These are phyloP conservation scores for Albophoma yamanashiensis DNA, from an alignment of 2,329 filamentous ascomycete genomes.

Conservation along the genomic window DNA sequence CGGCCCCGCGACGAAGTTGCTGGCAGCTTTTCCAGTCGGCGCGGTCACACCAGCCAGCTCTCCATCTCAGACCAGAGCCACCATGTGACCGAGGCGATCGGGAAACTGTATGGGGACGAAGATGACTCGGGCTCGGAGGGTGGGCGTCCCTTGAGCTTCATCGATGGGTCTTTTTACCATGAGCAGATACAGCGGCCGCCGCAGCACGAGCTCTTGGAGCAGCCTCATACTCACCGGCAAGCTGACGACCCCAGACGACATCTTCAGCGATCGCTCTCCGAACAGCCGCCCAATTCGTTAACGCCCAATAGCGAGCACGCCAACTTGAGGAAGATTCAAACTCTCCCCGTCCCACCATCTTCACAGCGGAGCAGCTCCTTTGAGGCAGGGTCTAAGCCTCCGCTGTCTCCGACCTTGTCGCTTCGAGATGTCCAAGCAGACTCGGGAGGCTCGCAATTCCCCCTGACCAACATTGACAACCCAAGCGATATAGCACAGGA, in stretches of 20 bases:
- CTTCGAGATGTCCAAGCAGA: conserved; percentile 46
- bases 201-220: conserved; percentile 5
- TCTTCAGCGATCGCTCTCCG: conserved; percentile 34
- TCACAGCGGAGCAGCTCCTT: conserved; percentile 29
- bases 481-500: conserved; percentile 85
- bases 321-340: conserved; percentile 32
- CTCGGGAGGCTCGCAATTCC: conserved; percentile 56
- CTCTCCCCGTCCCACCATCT: conserved; percentile 24
- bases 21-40: conserved; percentile 46
- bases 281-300: conserved; percentile 22
- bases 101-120: conserved; percentile 76
- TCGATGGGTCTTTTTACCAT: conserved; percentile 43
- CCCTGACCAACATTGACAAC: conserved; percentile 82
- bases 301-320: conserved; percentile 20
- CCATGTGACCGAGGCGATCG: conserved; percentile 90
- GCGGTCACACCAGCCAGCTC: conserved; percentile 46
- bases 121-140: conserved; percentile 48
- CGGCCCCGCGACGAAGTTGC: conserved; percentile 44
- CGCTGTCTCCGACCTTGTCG: conserved; percentile 41
- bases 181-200: conserved; percentile 33
- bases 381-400: conserved; percentile 30
- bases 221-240: conserved; percentile 17
- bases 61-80: conserved; percentile 81
- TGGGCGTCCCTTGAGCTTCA: conserved; percentile 63
- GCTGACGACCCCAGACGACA: conserved; percentile 27